Evolutionary conservation across 495 filamentous ascomycete species (phyloP), one percentile per base, ranked within the genome.

Genomic region (Pseudoneurospora amorphoporcata): DNA sequence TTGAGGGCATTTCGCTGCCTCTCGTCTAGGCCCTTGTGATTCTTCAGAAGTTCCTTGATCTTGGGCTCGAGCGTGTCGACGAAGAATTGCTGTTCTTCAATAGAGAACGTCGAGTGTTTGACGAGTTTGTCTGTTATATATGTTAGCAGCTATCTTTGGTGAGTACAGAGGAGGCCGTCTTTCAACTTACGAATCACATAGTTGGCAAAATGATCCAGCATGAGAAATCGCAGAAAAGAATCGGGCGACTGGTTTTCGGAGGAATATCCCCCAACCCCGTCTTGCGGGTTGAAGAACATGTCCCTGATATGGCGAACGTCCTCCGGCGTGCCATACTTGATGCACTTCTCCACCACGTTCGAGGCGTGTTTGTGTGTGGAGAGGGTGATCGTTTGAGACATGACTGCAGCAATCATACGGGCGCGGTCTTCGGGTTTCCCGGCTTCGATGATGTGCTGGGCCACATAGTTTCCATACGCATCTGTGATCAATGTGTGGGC

Each of bases 351-450:
- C 1, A 99, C 96, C 6, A 99, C 95, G 76, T 99, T 98, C 75
- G 93, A 97, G 4, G 96, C 95, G 77, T 94, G 97, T 79, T 99
- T 98, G 82, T 98, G 95, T 83, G 93, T 97, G 7, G 93, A 97
- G 75, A 91, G 88, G 2, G 83, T 83, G n/a, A 96, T 79, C 1
- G 96, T 82, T 70, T 94, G 87, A 6, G 83, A 84, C 69, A 88
- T 91, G 75, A 99, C 90, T 40, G 94, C 80, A 43, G 83, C 79
- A 71, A 98, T 91, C 79, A 97, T 90, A 73, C 84, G 87, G 2
- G 84, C 86, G 23, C 92, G 89, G 75, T 97, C 94, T 68, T 91
- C 89, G 35, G 89, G 88, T 39, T 89, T 86, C 16, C 96, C 96
- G 73, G 93, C 89, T 70, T 92, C 87, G 71, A 99, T 95, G 69